A percentile compares a stretch with the other conserved stretches of the same genome.
These are phyloP conservation scores for Ogataea kodamae DNA, from an alignment of 805 yeast genomes.

Conservation along the genomic window DNA sequence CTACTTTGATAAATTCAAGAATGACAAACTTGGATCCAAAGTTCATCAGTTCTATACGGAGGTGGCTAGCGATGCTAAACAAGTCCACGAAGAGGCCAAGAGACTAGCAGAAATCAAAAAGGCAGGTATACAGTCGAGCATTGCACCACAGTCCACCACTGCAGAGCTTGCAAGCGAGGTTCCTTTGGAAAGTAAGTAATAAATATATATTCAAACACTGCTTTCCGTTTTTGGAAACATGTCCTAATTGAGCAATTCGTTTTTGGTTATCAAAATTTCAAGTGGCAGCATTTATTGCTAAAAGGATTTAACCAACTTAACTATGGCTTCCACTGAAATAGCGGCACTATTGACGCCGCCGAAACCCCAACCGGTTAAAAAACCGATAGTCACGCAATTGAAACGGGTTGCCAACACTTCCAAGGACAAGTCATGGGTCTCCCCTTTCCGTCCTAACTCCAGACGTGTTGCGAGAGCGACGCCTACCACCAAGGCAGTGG, in stretches of 20 bases:
- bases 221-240: constrained; percentile 13
- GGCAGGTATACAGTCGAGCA: constrained; percentile 17
- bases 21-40: constrained; percentile 51
- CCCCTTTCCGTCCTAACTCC: constrained; percentile 29
- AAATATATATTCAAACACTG: constrained; percentile 1
- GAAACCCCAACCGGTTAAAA: constrained; percentile 9
- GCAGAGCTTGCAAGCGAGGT: constrained; percentile 22
- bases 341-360: constrained; percentile 17
- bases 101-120: constrained; percentile 63
- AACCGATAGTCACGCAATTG: constrained; percentile 19
- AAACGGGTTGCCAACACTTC: constrained; percentile 19
- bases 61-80: constrained; percentile 52
- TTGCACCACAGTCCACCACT: constrained; percentile 15
- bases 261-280: constrained; percentile 15
- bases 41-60: constrained; percentile 58
- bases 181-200: constrained; percentile 24
- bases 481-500: constrained; percentile 2
- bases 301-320: constrained; percentile 4
- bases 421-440: constrained; percentile 24
- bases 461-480: constrained; percentile 9
- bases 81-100: constrained; percentile 71
- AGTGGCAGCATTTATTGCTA: constrained; percentile 13
- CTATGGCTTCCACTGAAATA: constrained; percentile 22
- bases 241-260: constrained; percentile 18
- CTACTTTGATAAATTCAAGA: constrained; percentile 45